Base-by-base conservation (phyloP, 2,329 filamentous ascomycete genomes). In the Phialophora tarda region DNA sequence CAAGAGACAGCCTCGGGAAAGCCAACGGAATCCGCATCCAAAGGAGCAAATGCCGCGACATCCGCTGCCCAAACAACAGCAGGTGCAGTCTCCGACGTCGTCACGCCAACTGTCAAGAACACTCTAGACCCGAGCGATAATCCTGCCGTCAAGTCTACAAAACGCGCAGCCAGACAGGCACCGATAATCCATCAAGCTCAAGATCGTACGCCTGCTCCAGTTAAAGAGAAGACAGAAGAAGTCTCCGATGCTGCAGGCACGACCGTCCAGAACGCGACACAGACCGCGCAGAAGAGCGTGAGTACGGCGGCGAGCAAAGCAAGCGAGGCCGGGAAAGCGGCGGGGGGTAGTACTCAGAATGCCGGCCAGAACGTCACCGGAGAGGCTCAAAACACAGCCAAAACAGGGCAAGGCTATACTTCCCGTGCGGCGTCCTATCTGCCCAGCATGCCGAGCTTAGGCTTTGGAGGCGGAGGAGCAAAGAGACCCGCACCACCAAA, bases 161-260 rank as follows among this genome's bases (percentile, higher is more conserved):
- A 66, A 56, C 47, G 63, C 14, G 57, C 59, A 8, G 55, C 64
- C 17, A 53, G 62, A 21, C 59, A 69, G 11, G 44, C 67, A 4
- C 69, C 69, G 4, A 66, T 71, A 51, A 66, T 72, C 14, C 62
- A 71, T 14, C 67, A 72, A 64, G 67, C 67, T 11, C 58, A 68
- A 32, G 69, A 72, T 32, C 63, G 65, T 21, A 65, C 61, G 8
- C 68, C 68, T 4, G 64, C 47, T 12, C 62, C 67, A 4, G 62
- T 63, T 23, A 61, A 71, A 28, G 47, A 65, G 23, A 41, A 21
- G n/a, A 32, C 70, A 14, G 59, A 44, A 7, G 63, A 68, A 8
- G 68, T 65, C 17, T 57, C 62, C 1, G 61, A 56, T 56, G 57
- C 64, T 14, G 62, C 66, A 6, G 66, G 68, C 8, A 69, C 69